Percentiles rank a stretch among this genome's conserved stretches.
Conservation (phyloP, 768 basidiomycete genomes). For the Trichaptum fuscoviolaceum region DNA sequence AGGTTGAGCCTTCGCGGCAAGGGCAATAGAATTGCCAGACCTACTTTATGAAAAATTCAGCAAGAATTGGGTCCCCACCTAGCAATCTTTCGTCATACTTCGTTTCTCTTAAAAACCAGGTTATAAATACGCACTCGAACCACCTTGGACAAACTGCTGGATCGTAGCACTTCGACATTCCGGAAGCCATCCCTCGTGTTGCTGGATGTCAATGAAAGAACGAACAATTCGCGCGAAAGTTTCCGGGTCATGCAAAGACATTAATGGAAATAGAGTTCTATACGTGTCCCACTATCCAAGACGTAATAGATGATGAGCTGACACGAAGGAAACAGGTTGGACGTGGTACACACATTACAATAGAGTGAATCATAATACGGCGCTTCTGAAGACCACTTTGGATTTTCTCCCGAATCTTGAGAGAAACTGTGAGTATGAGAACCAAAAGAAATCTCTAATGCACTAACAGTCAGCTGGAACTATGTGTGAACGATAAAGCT, state of each 20-base stretch:
- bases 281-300: slow-evolving; percentile 28
- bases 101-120: neutral
- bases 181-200: slow-evolving; percentile 72
- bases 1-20: neutral
- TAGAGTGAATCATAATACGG: slow-evolving; percentile 13
- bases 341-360: slow-evolving; percentile 5
- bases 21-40: neutral
- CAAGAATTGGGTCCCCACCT: slow-evolving; percentile 7
- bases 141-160: slow-evolving; percentile 72
- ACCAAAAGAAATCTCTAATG: neutral
- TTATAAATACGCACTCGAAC: slow-evolving; percentile 2
- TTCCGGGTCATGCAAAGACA: slow-evolving; percentile 60
- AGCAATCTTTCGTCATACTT: neutral
- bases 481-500: slow-evolving; percentile 12
- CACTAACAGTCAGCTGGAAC: slow-evolving; percentile 9
- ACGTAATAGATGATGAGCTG: neutral
- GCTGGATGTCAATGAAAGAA: slow-evolving; percentile 65
- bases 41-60: slow-evolving; percentile 10
- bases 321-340: neutral
- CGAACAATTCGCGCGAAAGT: slow-evolving; percentile 69
- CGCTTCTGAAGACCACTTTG: slow-evolving; percentile 5
- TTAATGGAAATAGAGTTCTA: slow-evolving; percentile 64
- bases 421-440: neutral
- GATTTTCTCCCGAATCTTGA: slow-evolving; percentile 8
- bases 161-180: slow-evolving; percentile 66